Evolutionary conservation across 331 rosid genomes (phyloP), one percentile per base, ranked within the genome.

Genomic region (Quercus phellos): DNA sequence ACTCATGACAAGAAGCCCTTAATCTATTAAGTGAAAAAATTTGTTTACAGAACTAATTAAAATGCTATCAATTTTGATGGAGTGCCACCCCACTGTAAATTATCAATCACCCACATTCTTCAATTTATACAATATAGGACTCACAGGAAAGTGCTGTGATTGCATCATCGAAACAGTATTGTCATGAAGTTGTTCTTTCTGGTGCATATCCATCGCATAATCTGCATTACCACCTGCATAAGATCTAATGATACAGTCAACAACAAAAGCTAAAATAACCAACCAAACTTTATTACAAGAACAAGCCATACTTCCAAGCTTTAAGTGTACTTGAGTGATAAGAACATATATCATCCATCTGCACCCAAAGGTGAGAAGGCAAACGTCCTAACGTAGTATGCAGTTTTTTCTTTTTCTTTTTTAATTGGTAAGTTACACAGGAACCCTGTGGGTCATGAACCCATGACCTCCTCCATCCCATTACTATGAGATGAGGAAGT

Each of bases 161-260:
- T 94, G 99, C 96, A 94, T 89, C 94, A 94, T 90, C 12, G 97
- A 86, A 83, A 88, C 82, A 43, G 93, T 73, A 77, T 85, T 94
- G 81, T 92, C 99, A 75, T 90, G 98, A 76, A 89, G 97, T 82
- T 94, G 98, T 54, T 94, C 99, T 86, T 90, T 94, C 87, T 92
- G 98, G 87, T 94, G 96, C 93, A 94, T 92, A 79, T 94, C 94
- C 90, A 94, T 89, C 4, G 86, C 78, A 88, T 82, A 92, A 82
- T 92, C 99, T 74, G 92, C 86, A 88, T 75, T 86, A 72, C 89
- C 97, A 82, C 97, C 98, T 92, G 92, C 72, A 77, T 66, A 84
- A 32, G 80, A 85, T 85, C 79, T 80, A 85, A 72, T 46, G 74
- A 69, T 67, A 75, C 50, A 72, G 80, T 88, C 76, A 88, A 78